These are phyloP conservation scores for Francoa sonchifolia DNA, from an alignment of 441 rosid species.

Conservation along the genomic window DNA sequence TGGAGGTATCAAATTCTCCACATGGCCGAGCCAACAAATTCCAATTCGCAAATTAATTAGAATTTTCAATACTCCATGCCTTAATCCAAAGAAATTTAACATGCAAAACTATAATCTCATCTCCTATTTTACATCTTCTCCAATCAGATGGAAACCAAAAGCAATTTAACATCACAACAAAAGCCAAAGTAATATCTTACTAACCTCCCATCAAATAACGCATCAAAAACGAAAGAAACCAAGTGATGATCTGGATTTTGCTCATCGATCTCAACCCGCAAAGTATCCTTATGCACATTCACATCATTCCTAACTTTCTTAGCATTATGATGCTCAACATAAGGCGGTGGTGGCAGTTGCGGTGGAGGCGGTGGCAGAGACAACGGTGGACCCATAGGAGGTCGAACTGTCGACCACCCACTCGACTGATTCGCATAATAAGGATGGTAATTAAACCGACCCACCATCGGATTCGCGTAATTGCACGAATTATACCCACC, in stretches of 20 bases:
- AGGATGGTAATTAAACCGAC: conserved; percentile 36
- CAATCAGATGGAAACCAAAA: too few species aligned
- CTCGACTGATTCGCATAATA: conserved; percentile 35
- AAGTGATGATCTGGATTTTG: conserved; percentile 47
- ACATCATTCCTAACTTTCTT: conserved; percentile 83
- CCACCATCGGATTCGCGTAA: conserved; percentile 27
- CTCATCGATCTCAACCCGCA: conserved; percentile 46
- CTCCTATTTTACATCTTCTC: too few species aligned
- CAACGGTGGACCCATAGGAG: conserved; percentile 21
- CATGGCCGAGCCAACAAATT: too few species aligned
- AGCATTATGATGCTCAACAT: conserved; percentile 65
- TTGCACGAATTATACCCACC: conserved; percentile 21
- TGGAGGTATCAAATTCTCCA: too few species aligned
- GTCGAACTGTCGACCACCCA: conserved; percentile 40
- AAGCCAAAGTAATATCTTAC: not conserved
- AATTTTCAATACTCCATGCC: too few species aligned
- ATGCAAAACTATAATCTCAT: too few species aligned
- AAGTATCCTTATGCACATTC: conserved; percentile 61
- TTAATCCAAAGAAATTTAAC: too few species aligned
- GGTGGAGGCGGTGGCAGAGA: too few species aligned
- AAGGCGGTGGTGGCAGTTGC: conserved; percentile 28
- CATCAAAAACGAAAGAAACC: conserved; percentile 81
- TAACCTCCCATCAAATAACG: conserved; percentile 76
- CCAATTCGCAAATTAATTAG: too few species aligned
- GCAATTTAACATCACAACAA: not conserved